Evolutionary conservation across 495 filamentous ascomycete species (phyloP), one percentile per base, ranked within the genome.

Genomic region (Amorphotheca resinae): DNA sequence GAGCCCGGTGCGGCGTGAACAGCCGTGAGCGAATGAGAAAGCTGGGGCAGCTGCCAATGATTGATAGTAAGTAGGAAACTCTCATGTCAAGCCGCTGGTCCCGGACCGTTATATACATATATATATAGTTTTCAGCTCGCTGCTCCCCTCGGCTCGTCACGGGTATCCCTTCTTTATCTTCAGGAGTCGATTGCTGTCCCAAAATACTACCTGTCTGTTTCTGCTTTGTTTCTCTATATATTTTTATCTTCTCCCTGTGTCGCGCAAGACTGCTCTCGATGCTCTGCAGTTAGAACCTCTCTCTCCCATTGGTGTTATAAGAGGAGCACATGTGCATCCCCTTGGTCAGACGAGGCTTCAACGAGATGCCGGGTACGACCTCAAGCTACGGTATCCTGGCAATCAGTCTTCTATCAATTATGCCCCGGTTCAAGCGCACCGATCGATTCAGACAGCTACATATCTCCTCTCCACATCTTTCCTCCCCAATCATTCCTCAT

Each of bases 41-140:
- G n/a, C n/a, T n/a, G n/a, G n/a, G n/a, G n/a, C n/a, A n/a, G n/a
- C n/a, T 41, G 38, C 45, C 40, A 47, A 47, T 47, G 45, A 47
- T 34, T 30, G 38, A 47, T 47, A 47, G 45, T 47, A 42, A 47
- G 44, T 20, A 20, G 9, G 11, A 9, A 8, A 14, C 5, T 18
- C 18, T 15, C 30, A 12, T 21, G 9, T 11, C 12, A 32, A 15
- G 11, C 18, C 22, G 4, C 32, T 16, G 35, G 9, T 39, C 34
- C 25, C 5, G 11, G 11, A 28, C 5, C 11, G 25, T 28, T 28
- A 28, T 11, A 28, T 28, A 28, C 11, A 28, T 28, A 28, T 21
- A 22, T 28, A 16, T 17, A 46, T 23, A 17, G 30, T 25, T 40
- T 25, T 31, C 20, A 39, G 37, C 37, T 39, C 9, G 22, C 37